Conservation (phyloP, 768 basidiomycete genomes). For the Serpula lacrymans region DNA sequence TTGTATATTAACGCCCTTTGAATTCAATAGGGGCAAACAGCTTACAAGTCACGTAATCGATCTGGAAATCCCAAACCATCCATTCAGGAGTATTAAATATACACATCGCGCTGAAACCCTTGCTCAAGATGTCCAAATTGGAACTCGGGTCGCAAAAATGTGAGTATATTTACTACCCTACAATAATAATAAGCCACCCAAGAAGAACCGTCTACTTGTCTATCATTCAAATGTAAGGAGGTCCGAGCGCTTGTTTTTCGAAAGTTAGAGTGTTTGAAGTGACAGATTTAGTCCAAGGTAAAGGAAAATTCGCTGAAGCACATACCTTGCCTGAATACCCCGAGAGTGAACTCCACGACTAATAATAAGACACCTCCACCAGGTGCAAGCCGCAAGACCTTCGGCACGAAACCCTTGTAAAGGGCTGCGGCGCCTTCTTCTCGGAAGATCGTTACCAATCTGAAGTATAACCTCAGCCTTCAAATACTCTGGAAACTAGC, state of each 20-base stretch:
- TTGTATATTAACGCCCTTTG: slow-evolving; percentile 3
- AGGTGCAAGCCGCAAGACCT: slow-evolving; percentile 91
- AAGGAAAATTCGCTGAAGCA: slow-evolving; percentile 5
- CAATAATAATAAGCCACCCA: no score
- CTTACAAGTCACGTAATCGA: no score
- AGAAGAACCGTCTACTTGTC: no score
- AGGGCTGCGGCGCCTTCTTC: slow-evolving; percentile 86
- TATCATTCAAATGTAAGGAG: slow-evolving; percentile 24
- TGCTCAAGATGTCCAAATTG: no score
- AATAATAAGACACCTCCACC: slow-evolving; percentile 93
- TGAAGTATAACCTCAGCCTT: slow-evolving; percentile 12
- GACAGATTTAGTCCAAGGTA: neutral
- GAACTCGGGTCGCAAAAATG: no score
- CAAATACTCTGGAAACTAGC: neutral
- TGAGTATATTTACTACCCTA: no score
- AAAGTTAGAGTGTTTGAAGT: slow-evolving; percentile 4
- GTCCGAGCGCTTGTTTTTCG: slow-evolving; percentile 33
- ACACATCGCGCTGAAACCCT: no score
- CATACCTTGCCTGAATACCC: slow-evolving; percentile 69
- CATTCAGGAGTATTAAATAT: no score
- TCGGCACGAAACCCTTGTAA: slow-evolving; percentile 95
- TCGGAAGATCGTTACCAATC: slow-evolving; percentile 70
- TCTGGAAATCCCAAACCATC: no score
- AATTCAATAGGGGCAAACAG: slow-evolving; percentile 7
- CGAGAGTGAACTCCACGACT: slow-evolving; percentile 87